These are phyloP conservation scores for Trichophyton verrucosum DNA, from an alignment of 2,329 filamentous ascomycete genomes.

Conservation along the genomic window DNA sequence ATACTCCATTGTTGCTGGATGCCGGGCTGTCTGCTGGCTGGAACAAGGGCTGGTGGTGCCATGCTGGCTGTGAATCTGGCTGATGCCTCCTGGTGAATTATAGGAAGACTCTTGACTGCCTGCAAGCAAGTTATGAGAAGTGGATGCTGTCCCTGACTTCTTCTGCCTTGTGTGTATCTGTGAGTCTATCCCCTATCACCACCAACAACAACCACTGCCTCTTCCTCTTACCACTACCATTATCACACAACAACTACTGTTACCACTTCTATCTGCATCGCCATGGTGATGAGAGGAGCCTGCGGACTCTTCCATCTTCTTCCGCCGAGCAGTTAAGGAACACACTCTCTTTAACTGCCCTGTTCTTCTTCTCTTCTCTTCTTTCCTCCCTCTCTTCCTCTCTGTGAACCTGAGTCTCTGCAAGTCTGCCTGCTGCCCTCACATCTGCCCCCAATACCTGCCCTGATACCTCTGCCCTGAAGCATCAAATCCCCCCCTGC, in stretches of 20 bases:
- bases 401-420: not conserved
- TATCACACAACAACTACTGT: not conserved
- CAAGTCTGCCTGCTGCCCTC: not conserved
- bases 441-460: not conserved
- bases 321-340: slow-evolving; percentile 5
- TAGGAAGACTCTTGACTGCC: not conserved
- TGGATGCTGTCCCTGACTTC: not conserved
- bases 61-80: slow-evolving; percentile 1
- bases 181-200: not conserved
- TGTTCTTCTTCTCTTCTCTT: not conserved
- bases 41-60: not conserved
- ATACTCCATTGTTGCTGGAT: not conserved
- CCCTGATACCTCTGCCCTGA: not conserved
- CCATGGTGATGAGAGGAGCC: slow-evolving; percentile 4
- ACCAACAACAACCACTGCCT: not conserved
- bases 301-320: not conserved
- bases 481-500: not conserved
- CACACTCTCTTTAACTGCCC: not conserved
- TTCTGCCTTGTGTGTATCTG: not conserved
- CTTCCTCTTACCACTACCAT: not conserved
- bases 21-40: not conserved
- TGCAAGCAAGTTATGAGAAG: not conserved
- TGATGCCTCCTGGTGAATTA: not conserved
- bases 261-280: slow-evolving; percentile 3
- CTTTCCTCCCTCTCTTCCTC: not conserved